Percentiles rank a stretch among this genome's conserved stretches.
Conservation (phyloP, 345 rosid species). For the Toxicodendron radicans region DNA sequence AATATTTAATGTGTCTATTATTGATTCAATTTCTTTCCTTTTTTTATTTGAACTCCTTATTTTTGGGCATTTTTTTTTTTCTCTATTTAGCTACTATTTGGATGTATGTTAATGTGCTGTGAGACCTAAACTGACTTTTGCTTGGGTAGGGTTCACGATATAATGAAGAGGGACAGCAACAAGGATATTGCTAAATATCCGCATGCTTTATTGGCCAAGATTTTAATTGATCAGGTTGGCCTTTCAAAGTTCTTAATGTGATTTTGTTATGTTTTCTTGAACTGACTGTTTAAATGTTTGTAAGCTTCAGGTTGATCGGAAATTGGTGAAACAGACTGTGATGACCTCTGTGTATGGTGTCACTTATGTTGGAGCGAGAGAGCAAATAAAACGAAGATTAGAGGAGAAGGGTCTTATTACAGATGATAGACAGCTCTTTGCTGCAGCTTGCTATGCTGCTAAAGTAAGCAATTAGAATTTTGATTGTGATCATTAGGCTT, state of each 20-base stretch:
- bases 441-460: slow-evolving; percentile 92
- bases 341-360: slow-evolving; percentile 99
- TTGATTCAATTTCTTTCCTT: background rate
- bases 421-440: slow-evolving; percentile 71
- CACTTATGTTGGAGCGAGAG: slow-evolving; percentile 95
- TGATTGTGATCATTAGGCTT: too few species aligned
- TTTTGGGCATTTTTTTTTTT: background rate
- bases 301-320: slow-evolving; percentile 83
- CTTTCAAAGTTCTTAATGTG: slow-evolving; percentile 18
- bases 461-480: slow-evolving; percentile 52
- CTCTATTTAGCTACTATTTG: background rate
- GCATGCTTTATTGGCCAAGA: slow-evolving; percentile 73
- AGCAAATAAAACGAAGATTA: slow-evolving; percentile 89
- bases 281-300: slow-evolving; percentile 21
- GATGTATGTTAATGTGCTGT: background rate
- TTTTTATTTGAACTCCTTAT: background rate
- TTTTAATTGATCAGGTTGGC: slow-evolving; percentile 75
- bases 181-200: slow-evolving; percentile 76
- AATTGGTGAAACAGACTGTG: slow-evolving; percentile 94
- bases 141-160: slow-evolving; percentile 74
- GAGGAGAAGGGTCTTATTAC: slow-evolving; percentile 86
- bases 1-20: background rate
- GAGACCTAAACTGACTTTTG: slow-evolving; percentile 19
- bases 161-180: slow-evolving; percentile 74
- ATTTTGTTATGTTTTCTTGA: slow-evolving; percentile 5